Evolutionary conservation across 257 asterid genomes (phyloP).

Genomic region (Nicotiana undulata): DNA sequence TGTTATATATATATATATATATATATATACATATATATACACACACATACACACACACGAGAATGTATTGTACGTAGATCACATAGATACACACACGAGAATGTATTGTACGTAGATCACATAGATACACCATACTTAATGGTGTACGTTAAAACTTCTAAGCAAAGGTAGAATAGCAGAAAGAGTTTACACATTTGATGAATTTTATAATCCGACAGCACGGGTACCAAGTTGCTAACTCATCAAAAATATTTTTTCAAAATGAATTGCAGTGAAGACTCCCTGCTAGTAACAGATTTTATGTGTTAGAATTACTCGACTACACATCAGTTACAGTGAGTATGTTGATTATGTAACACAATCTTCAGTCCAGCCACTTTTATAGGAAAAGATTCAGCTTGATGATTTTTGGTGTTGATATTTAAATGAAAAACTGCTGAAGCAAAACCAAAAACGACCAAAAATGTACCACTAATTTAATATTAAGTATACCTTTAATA

Average conservation of each 20-base stretch:
- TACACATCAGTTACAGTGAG: neutral
- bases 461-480: neutral
- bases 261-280: neutral
- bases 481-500: neutral
- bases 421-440: neutral
- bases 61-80: too few relatives aligned
- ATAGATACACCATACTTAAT: neutral
- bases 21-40: too few relatives aligned
- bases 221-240: neutral
- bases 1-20: neutral
- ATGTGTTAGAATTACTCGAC: neutral
- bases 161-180: neutral
- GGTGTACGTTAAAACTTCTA: neutral
- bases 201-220: neutral
- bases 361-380: neutral
- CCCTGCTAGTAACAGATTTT: neutral
- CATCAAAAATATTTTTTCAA: neutral
- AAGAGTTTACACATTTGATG: neutral
- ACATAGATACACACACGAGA: neutral
- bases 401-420: neutral
- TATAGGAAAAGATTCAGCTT: neutral
- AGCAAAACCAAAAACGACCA: neutral
- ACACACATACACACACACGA: too few relatives aligned
- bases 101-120: neutral
- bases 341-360: neutral